Base-by-base conservation (phyloP, 1,139 yeast genomes). In the Geotrichum carabidarum region DNA sequence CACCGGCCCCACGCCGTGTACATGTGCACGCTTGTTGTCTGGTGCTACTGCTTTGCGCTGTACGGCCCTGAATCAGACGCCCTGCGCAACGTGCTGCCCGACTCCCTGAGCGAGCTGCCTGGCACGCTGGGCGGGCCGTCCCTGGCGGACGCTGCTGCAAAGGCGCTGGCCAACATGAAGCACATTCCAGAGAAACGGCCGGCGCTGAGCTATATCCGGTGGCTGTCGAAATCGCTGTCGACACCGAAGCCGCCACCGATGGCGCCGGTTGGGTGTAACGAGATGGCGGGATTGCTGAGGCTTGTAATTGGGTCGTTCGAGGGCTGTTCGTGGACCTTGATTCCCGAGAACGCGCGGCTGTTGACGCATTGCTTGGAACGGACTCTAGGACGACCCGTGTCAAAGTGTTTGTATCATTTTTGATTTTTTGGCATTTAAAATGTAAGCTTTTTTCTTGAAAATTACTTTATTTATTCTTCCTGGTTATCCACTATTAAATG, bases 1-100 rank as follows among this genome's bases (percentile, higher is more conserved):
- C 81, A 82, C 61, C 71, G 89, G 44, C 77, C 82, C 22, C 79
- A 81, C 60, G 78, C 80, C 40, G 67, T 84, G 17, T 81, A 80
- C 5, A 69, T 80, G 52, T 75, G 81, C 2, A 71, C 79, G 0
- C 64, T 84, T 50, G 73, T 83, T 34, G 69, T 83, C 2, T 84
- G 86, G 84, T 75, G 82, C 0, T 83, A 76, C 61, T 78, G 77
- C 50, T 82, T 70, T 65, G 71, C 73, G 32, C 63, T 73, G 3
- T 73, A 73, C 43, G 89, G 90, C 0, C 82, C 86, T 0, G 89
- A 84, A 62, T 65, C 72, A 4, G 65, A 66, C 27, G 67, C 63
- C 8, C 32, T 51, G 27, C 38, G 45, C 35, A 40, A 9, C n/a
- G 46, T 22, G n/a, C 8, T 3, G 3, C 14, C 27, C 7, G 14